Evolutionary conservation across 768 basidiomycete genomes (phyloP), one percentile per base, ranked within the genome.

Genomic region (Glaciozyma martinii): DNA sequence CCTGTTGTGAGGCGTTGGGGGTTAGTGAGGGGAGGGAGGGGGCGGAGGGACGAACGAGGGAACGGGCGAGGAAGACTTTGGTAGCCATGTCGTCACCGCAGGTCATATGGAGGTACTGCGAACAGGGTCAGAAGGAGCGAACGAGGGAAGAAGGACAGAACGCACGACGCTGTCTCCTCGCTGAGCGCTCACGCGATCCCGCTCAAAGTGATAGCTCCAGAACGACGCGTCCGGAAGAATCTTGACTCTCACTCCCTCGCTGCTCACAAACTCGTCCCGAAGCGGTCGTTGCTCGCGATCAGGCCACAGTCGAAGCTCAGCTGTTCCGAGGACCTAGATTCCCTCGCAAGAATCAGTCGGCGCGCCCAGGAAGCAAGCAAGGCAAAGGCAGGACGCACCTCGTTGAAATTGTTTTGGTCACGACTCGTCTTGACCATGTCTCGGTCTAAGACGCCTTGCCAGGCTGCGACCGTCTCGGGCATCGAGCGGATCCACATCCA

Each of bases 341-440:
- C 4, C 29, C 6, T 5, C 3, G 33, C 37, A 42, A 52, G 6
- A 5, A 32, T 29, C 13, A 50, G 47, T 16, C 12, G 3, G 21
- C 7, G 30, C 1, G 23, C 2, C 6, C 2, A 3, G 13, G 15
- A 32, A 32, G 21, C 3, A 3, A 15, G 25, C 0, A n/a, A 5
- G 5, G 49, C 10, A 19, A 52, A 1, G 13, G 21, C 3, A n/a
- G n/a, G 1, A 33, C 59, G 16, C 19, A 59, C 67, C 29, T 61
- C 53, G 61, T 69, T 69, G 42, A 65, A 62, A 49, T 62, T 62
- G 61, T 56, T 46, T 55, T 69, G 67, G 25, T 69, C 67, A 2
- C 67, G 44, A 0, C 25, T 30, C 18, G 29, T 42, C 18, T 50
- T 43, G 9, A 16, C 2, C 29, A 65, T 5, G 37, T 69, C 64